phyloP scores from a whole-genome alignment of 2,329 filamentous ascomycete genomes.

The Penicillium polonicum region DNA sequence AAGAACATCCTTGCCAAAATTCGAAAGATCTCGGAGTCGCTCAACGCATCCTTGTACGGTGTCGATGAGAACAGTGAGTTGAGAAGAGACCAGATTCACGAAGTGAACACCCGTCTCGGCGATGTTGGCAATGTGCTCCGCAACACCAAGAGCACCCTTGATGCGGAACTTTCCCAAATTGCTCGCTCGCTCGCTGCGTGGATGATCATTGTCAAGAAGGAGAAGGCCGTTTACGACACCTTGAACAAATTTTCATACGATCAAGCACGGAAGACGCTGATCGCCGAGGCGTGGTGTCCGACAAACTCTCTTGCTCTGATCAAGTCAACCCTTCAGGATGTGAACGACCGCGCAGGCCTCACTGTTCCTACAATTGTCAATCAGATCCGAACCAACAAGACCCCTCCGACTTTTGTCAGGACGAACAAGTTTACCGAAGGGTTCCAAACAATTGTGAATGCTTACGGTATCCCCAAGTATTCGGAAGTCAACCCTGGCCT shows the following conservation, averaged over 20 bases:
- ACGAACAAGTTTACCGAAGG: constrained; percentile 98
- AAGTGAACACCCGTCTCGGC: constrained; percentile 89
- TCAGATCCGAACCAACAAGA: constrained; percentile 95
- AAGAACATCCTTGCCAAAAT: constrained; percentile 99
- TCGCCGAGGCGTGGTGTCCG: constrained; percentile 96
- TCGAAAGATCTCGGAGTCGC: constrained; percentile 95
- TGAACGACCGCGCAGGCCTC: constrained; percentile 90
- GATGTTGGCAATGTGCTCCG: constrained; percentile 89
- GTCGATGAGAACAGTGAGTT: constrained; percentile 98
- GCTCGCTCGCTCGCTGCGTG: constrained; percentile 88
- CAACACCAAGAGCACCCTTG: constrained; percentile 92
- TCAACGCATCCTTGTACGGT: constrained; percentile 92
- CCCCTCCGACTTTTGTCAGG: constrained; percentile 93
- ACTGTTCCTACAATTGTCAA: constrained; percentile 99
- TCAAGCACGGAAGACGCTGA: constrained; percentile 88
- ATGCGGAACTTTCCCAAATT: constrained; percentile 91
- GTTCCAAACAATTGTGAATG: constrained; percentile 98
- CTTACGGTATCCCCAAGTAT: constrained; percentile 96
- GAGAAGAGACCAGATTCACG: constrained; percentile 90
- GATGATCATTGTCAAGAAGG: constrained; percentile 97
- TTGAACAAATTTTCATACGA: constrained; percentile 97
- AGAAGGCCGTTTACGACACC: constrained; percentile 95
- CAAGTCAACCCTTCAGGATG: constrained; percentile 90
- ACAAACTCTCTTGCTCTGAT: constrained; percentile 87
- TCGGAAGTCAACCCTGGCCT: constrained; percentile 95